Evolutionary conservation across 139 green algal genomes (phyloP).

Genomic region (Chlamydomonas schloesseri): DNA sequence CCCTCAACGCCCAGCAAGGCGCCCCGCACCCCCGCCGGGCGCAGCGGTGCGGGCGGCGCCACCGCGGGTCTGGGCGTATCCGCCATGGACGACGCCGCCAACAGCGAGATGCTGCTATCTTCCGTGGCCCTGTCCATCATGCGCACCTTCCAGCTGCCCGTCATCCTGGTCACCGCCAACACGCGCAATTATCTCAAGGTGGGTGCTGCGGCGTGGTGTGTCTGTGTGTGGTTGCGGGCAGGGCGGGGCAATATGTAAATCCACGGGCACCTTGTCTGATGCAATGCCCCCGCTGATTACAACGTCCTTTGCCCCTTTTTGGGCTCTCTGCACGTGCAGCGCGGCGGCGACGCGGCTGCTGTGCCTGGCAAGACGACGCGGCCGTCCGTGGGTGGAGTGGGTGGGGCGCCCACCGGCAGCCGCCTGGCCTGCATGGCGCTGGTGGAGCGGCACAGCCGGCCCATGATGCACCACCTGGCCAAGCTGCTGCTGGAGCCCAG

Average conservation of each 20-base stretch:
- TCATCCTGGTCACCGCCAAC: constrained; percentile 32
- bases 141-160: constrained; percentile 26
- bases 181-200: constrained; percentile 29
- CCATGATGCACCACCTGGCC: constrained; percentile 42
- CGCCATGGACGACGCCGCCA: not conserved
- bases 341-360: too few species aligned
- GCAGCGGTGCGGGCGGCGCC: not conserved
- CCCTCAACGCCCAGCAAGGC: not conserved
- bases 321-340: too few species aligned
- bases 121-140: constrained; percentile 28
- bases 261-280: too few species aligned
- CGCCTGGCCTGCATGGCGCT: constrained; percentile 9
- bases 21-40: not conserved
- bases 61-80: not conserved
- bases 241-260: too few species aligned
- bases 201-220: not conserved
- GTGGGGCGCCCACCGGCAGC: not conserved
- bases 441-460: constrained; percentile 39
- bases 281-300: too few species aligned
- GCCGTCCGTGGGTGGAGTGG: constrained; percentile 10
- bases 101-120: not conserved
- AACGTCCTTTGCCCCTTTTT: too few species aligned
- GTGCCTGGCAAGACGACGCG: not conserved
- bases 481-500: constrained; percentile 26
- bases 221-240: not conserved